A percentile compares a stretch with the other conserved stretches of the same genome.
Conservation (phyloP, 2,329 filamentous ascomycete genomes). For the Gaeumannomyces sp. region DNA sequence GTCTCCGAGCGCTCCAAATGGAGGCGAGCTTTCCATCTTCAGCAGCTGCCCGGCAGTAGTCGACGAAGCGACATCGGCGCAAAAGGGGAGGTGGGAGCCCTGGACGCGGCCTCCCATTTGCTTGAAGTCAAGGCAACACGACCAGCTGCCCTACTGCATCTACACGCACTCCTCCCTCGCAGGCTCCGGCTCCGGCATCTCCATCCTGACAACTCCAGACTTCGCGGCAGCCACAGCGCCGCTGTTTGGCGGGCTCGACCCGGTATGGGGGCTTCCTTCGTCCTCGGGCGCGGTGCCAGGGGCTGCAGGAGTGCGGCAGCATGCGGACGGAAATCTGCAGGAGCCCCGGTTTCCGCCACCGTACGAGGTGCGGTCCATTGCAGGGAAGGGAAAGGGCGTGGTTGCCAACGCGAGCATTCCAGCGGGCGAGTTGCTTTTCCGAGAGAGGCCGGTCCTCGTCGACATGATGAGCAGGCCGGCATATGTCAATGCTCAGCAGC, state of each 20-base stretch:
- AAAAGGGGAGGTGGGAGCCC: not conserved
- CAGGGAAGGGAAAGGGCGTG: conserved; percentile 19
- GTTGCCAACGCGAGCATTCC: conserved; percentile 16
- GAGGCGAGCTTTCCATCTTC: not conserved
- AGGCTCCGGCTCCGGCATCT: conserved; percentile 17
- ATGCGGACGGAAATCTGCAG: not conserved
- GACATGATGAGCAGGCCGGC: conserved; percentile 12
- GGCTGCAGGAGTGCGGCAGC: not conserved
- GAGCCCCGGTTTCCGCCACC: conserved; percentile 5
- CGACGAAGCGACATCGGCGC: not conserved
- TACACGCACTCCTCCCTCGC: conserved; percentile 19
- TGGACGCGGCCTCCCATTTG: conserved; percentile 4
- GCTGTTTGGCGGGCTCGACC: conserved; percentile 19
- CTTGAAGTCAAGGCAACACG: not conserved
- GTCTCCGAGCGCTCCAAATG: not conserved
- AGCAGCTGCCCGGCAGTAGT: conserved; percentile 8
- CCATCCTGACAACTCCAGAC: conserved; percentile 20
- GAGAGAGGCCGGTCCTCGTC: conserved; percentile 17
- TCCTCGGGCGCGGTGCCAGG: not conserved
- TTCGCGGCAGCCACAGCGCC: conserved; percentile 17
- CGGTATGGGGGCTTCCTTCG: conserved; percentile 1
- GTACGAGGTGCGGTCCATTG: conserved; percentile 17
- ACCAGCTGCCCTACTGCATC: conserved; percentile 17
- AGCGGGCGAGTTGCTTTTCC: conserved; percentile 16
- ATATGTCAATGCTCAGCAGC: conserved; percentile 8